Evolutionary conservation across 306 rosid genomes (phyloP).

Genomic region (Cucumis cinereus): DNA sequence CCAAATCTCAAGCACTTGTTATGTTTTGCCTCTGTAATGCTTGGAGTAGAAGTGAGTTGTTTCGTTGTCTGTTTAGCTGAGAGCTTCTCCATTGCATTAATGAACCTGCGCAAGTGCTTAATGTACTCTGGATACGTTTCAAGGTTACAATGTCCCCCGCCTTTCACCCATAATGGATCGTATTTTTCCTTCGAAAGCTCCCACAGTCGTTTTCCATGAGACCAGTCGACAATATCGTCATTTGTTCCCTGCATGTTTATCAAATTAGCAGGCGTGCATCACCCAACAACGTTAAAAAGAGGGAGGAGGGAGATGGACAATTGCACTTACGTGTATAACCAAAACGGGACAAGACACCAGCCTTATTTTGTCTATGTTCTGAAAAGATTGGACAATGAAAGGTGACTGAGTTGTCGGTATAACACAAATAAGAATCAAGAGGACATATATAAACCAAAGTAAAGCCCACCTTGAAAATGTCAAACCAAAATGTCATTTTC

Average conservation of each 20-base stretch:
- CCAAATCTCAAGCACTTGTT: slow-evolving; percentile 88
- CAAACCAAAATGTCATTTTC: slow-evolving; percentile 93
- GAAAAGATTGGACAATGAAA: slow-evolving; percentile 17
- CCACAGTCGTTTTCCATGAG: slow-evolving; percentile 96
- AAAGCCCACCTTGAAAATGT: slow-evolving; percentile 77
- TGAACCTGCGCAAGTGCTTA: slow-evolving; percentile 80
- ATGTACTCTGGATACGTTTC: slow-evolving; percentile 91
- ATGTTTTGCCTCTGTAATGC: slow-evolving; percentile 65
- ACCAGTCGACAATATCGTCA: slow-evolving; percentile 85
- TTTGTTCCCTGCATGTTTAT: slow-evolving; percentile 68
- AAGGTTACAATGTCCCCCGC: slow-evolving; percentile 98
- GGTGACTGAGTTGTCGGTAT: background rate
- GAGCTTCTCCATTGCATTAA: slow-evolving; percentile 81
- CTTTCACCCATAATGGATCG: slow-evolving; percentile 95
- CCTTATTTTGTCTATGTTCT: slow-evolving; percentile 94
- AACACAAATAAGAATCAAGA: background rate
- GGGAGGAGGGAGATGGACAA: slow-evolving; percentile 4
- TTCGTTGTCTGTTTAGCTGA: slow-evolving; percentile 31
- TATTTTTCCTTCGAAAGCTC: slow-evolving; percentile 92
- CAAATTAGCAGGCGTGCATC: background rate
- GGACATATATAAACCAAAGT: background rate
- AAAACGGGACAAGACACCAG: slow-evolving; percentile 69
- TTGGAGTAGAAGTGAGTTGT: slow-evolving; percentile 49
- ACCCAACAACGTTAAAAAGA: background rate
- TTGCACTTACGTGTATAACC: slow-evolving; percentile 75